These are phyloP conservation scores for Dimocarpus longan DNA, from an alignment of 345 rosid genomes.

Conservation along the genomic window DNA sequence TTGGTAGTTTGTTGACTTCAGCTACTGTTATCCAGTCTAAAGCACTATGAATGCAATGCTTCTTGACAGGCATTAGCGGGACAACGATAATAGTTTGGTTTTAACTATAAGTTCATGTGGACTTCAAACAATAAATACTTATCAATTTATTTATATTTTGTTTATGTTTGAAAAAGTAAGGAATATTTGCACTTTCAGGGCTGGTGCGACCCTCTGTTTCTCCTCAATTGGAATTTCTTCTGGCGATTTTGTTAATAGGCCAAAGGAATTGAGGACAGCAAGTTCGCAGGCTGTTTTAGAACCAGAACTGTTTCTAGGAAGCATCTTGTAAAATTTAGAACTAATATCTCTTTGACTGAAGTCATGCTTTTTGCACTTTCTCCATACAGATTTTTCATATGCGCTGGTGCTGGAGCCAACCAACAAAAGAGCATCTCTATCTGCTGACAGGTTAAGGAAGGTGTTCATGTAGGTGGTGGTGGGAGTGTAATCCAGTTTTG, in stretches of 20 bases:
- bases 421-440: constrained; percentile 78
- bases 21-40: too few species aligned
- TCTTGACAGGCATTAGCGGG: background rate
- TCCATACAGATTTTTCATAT: constrained; percentile 68
- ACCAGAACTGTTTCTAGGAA: background rate
- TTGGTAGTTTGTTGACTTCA: background rate
- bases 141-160: background rate
- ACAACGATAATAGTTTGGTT: background rate
- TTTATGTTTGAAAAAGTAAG: too few species aligned
- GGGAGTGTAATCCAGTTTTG: constrained; percentile 3
- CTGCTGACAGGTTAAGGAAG: constrained; percentile 81
- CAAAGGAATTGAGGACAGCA: background rate
- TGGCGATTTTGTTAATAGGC: too few species aligned
- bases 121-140: background rate
- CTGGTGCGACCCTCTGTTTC: too few species aligned
- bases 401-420: constrained; percentile 96
- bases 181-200: too few species aligned
- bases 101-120: background rate
- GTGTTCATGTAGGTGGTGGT: constrained; percentile 34
- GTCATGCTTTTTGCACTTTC: constrained; percentile 5
- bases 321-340: background rate
- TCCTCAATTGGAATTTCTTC: too few species aligned
- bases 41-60: background rate
- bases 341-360: background rate
- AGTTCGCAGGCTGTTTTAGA: background rate